Percentiles rank a stretch among this genome's conserved stretches.
These are phyloP conservation scores for Colletotrichum shisoi DNA, from an alignment of 2,329 filamentous ascomycete genomes.

Conservation along the genomic window DNA sequence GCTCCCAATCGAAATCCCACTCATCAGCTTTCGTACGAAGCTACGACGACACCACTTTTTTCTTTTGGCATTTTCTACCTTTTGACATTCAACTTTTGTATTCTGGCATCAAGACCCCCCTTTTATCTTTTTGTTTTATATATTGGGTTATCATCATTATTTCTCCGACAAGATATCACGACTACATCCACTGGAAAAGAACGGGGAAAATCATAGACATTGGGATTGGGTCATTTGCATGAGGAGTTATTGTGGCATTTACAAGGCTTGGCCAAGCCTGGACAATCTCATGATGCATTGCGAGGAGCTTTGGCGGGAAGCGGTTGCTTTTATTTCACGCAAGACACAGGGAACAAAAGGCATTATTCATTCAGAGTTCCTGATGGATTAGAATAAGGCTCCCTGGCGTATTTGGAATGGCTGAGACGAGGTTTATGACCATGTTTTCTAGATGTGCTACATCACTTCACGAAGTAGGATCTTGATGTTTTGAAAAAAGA, in stretches of 20 bases:
- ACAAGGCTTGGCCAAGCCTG: constrained; percentile 30
- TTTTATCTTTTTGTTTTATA: background rate
- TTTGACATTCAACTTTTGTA: constrained; percentile 19
- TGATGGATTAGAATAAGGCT: background rate
- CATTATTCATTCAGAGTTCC: background rate
- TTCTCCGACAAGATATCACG: constrained; percentile 21
- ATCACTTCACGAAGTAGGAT: constrained; percentile 3
- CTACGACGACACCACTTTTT: constrained; percentile 13
- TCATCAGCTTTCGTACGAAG: constrained; percentile 1
- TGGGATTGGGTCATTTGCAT: constrained; percentile 14
- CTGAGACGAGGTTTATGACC: constrained; percentile 25
- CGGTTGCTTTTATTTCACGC: constrained; percentile 14
- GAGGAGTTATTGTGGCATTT: constrained; percentile 38
- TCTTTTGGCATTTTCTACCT: background rate
- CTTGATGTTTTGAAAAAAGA: background rate
- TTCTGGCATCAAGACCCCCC: constrained; percentile 4
- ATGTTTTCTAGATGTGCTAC: constrained; percentile 13
- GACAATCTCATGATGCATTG: constrained; percentile 38
- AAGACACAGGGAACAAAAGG: background rate
- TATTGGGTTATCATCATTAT: too few relatives aligned
- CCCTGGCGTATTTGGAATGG: constrained; percentile 24
- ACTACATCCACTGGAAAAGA: constrained; percentile 28
- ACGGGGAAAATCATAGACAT: constrained; percentile 32
- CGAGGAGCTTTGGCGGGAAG: constrained; percentile 32
- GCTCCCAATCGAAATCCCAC: background rate